Percentiles rank a stretch among this genome's conserved stretches.
Evolutionary conservation across 108 stramenopile species (phyloP).

Genomic region (Fragilaria radians): DNA sequence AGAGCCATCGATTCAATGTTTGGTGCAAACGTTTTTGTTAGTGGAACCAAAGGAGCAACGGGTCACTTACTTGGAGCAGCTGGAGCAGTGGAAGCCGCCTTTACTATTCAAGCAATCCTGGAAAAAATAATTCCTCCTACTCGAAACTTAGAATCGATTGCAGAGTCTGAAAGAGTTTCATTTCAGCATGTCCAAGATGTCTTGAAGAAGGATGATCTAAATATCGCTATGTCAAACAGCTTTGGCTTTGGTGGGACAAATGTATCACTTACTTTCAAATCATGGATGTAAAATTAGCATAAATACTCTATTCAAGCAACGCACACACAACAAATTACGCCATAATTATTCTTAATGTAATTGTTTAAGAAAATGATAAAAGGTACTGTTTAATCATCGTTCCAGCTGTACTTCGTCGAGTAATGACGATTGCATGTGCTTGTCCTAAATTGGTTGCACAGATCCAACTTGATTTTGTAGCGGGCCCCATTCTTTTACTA

Average conservation of each 20-base stretch:
- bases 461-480: too few relatives aligned
- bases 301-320: too few relatives aligned
- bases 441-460: too few relatives aligned
- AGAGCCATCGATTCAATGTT: conserved; percentile 48
- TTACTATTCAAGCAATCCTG: conserved; percentile 72
- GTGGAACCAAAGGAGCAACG: conserved; percentile 92
- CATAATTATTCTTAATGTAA: too few relatives aligned
- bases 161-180: conserved; percentile 6
- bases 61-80: conserved; percentile 97
- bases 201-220: conserved; percentile 22
- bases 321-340: too few relatives aligned
- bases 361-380: too few relatives aligned
- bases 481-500: too few relatives aligned
- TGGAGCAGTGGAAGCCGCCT: conserved; percentile 90
- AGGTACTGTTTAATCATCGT: too few relatives aligned
- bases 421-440: too few relatives aligned
- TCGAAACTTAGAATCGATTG: conserved; percentile 53
- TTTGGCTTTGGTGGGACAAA: conserved; percentile 99
- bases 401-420: too few relatives aligned
- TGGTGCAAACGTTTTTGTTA: conserved; percentile 41
- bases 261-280: conserved; percentile 78
- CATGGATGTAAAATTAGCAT: too few relatives aligned
- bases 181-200: conserved; percentile 34
- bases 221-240: conserved; percentile 80
- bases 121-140: conserved; percentile 77